A percentile compares a stretch with the other conserved stretches of the same genome.
Conservation (phyloP, 768 basidiomycete genomes). For the Lepiota venenata region DNA sequence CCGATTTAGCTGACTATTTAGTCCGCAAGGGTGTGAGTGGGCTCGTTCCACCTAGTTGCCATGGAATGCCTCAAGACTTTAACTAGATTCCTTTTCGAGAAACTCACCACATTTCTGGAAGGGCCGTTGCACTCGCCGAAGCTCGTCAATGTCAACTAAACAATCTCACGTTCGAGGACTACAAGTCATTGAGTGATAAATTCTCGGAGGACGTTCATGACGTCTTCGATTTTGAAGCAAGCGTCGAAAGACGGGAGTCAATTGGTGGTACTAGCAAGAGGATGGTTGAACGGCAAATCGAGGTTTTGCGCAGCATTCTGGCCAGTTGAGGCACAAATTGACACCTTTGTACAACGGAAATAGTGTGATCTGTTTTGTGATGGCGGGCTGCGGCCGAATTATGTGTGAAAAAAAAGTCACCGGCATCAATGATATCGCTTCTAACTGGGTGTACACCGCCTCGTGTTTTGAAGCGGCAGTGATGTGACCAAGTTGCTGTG, state of each 20-base stretch:
- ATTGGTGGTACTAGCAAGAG: slow-evolving; percentile 88
- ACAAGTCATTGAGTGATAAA: slow-evolving; percentile 65
- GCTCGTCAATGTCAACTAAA: slow-evolving; percentile 76
- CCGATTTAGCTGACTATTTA: slow-evolving; percentile 98
- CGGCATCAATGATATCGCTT: too few species aligned
- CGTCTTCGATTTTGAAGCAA: slow-evolving; percentile 94
- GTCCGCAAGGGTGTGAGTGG: slow-evolving; percentile 92
- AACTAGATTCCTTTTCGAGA: slow-evolving; percentile 93
- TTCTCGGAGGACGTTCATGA: slow-evolving; percentile 80
- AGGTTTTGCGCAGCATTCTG: slow-evolving; percentile 64
- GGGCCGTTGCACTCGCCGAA: slow-evolving; percentile 94
- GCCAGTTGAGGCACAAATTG: slow-evolving; percentile 20
- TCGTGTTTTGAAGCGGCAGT: background rate
- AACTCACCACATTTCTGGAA: slow-evolving; percentile 97
- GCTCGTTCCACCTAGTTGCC: slow-evolving; percentile 2
- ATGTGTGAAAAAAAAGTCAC: too few species aligned
- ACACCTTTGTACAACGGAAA: slow-evolving; percentile 6
- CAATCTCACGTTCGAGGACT: slow-evolving; percentile 78
- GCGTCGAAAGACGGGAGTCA: slow-evolving; percentile 87
- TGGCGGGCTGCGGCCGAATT: too few species aligned
- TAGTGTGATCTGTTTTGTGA: too few species aligned
- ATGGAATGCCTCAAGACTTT: background rate
- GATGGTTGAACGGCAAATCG: slow-evolving; percentile 85
- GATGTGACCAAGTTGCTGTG: background rate
- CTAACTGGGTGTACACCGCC: background rate